Evolutionary conservation across 805 yeast genomes (phyloP), one percentile per base, ranked within the genome.

Genomic region (Ogataea dorogensis): DNA sequence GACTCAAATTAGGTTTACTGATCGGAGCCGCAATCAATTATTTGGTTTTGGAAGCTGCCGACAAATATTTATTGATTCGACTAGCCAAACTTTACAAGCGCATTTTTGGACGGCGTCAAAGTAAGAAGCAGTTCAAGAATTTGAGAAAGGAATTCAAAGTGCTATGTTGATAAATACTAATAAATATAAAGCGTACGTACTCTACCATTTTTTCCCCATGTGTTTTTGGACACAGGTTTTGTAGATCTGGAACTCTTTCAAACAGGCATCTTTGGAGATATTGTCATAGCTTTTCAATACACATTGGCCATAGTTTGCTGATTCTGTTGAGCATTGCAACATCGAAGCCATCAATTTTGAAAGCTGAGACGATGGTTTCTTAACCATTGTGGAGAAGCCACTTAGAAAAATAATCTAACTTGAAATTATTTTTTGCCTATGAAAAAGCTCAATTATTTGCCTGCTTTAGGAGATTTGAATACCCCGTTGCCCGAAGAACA

Each of bases 401-500:
- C 5, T 29, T 17, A n/a, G 11, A 22, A 18, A 18, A 31, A 27
- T 25, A 25, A 13, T 15, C 14, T 24, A n/a, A 16, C 5, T 11
- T n/a, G 8, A 10, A n/a, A 22, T 5, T 11, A 11, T 18, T 20
- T 17, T 31, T 21, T 17, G 9, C 16, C 18, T 8, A 55, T 55
- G 60, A 50, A 45, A 9, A 56, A 56, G 35, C 41, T 58, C 9
- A 47, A 42, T 30, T 53, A 52, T 28, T 37, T 58, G 17, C 65
- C 67, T 12, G 57, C 45, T 6, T 42, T 51, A 19, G 51, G 51
- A 11, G 59, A 56, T 38, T 47, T 49, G 2, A 47, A 44, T 33
- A 62, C 68, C 21, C 81, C 94, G 0, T 69, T 89, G 15, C 70
- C 89, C 0, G 71, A 75, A 5, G 84, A 81, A 38, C 95, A 91